A percentile compares a stretch with the other conserved stretches of the same genome.
Evolutionary conservation across 495 filamentous ascomycete genomes (phyloP).

Genomic region (Hypoxylon perforatum): DNA sequence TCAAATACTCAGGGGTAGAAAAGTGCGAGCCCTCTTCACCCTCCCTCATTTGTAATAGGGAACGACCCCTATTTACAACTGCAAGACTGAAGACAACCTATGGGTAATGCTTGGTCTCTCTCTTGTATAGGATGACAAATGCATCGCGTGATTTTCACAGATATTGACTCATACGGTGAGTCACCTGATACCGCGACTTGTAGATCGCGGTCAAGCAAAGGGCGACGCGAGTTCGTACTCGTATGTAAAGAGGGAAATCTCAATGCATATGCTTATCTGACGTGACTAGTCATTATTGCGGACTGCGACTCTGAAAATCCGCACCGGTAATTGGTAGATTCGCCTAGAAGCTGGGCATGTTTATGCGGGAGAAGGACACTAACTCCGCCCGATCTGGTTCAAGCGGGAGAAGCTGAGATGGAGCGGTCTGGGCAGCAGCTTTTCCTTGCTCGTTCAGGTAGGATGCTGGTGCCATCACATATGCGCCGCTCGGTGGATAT

Average conservation of each 20-base stretch:
- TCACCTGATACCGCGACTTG: slow-evolving; percentile 40
- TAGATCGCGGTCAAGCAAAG: slow-evolving; percentile 8
- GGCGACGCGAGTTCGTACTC: slow-evolving; percentile 3
- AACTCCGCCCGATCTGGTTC: background rate
- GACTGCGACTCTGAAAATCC: background rate
- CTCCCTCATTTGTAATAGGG: background rate
- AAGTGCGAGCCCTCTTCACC: background rate
- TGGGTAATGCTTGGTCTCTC: background rate
- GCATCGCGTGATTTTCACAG: slow-evolving; percentile 12
- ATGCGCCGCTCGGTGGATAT: background rate
- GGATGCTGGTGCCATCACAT: too few relatives aligned
- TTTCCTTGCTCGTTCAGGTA: too few relatives aligned
- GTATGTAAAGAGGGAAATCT: background rate
- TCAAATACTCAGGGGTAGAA: background rate
- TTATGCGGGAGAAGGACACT: background rate
- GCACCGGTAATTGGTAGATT: background rate
- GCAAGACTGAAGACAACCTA: background rate
- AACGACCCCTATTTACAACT: background rate
- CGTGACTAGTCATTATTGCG: too few relatives aligned
- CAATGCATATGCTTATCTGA: too few relatives aligned
- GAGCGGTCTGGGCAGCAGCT: too few relatives aligned
- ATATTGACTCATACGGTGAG: slow-evolving; percentile 10
- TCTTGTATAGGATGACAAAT: background rate
- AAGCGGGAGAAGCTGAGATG: too few relatives aligned
- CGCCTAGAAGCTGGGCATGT: background rate